Base-by-base conservation (phyloP, 306 rosid species). In the Vicia villosa region DNA sequence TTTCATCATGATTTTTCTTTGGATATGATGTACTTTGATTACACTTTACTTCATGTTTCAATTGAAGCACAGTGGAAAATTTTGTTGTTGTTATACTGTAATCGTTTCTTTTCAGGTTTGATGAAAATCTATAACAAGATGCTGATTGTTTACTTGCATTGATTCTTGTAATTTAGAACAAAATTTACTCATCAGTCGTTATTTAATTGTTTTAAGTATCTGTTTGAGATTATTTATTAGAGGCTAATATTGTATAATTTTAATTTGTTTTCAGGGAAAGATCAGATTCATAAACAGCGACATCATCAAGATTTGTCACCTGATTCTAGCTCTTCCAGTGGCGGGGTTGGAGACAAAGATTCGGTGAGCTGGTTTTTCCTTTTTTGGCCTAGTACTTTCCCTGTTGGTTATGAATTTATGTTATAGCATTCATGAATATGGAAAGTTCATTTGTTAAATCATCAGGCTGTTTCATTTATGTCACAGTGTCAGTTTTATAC, bases 261-360 rank as follows among this genome's bases (percentile, higher is more conserved):
- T 50, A 54, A 58, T 75, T 85, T 68, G 19, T 78, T 81, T 69
- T 52, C 94, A 88, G 96, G 85, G 70, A 79, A 68, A 80, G 80
- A 83, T 73, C 80, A 63, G 69, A 77, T 75, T 63, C 80, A 61
- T 70, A 79, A 71, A 54, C 90, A 64, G 57, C 75, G 74, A 67
- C 73, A 76, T 43, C 55, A 47, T 55, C 75, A 70, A 3, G 82
- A 76, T 63, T 74, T 75, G 57, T 81, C 83, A 68, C 84, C 93
- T 2, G 87, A 81, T 81, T 86, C 78, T 74, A 71, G 76, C 72
- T 86, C 91, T 55, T 72, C 75, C 75, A 56, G 89, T 75, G 85
- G 87, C 55, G 82, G 76, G 46, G 77, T 59, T 50, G 80, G 78
- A 1, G 77, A 82, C 6, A 83, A 84, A 63, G 93, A 90, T 43